Evolutionary conservation across 75 land plant species (phyloP).

Genomic region (Sequoia sempervirens): DNA sequence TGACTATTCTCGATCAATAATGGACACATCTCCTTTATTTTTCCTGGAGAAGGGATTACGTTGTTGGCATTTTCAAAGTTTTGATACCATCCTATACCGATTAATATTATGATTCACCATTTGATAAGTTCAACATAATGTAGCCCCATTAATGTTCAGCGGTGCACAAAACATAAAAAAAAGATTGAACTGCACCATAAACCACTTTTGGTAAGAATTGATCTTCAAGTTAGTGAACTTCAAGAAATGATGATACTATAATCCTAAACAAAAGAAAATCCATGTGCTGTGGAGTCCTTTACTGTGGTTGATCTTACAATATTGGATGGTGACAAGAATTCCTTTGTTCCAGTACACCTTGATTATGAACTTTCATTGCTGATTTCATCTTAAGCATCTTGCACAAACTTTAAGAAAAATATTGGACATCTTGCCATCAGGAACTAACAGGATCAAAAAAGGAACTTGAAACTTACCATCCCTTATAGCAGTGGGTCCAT

Average conservation of each 20-base stretch:
- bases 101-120: background rate
- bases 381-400: background rate
- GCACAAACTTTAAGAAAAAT: background rate
- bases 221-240: background rate
- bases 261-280: background rate
- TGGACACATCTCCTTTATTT: background rate
- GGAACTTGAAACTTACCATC: slow-evolving; percentile 58
- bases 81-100: background rate
- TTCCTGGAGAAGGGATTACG: background rate
- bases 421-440: background rate
- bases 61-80: background rate
- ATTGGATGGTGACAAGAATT: background rate
- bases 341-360: background rate
- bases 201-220: background rate
- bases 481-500: slow-evolving; percentile 91
- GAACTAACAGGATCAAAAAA: background rate
- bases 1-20: background rate
- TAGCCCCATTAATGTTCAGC: background rate
- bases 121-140: background rate
- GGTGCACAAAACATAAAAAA: background rate
- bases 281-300: background rate
- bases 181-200: background rate
- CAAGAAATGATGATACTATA: background rate
- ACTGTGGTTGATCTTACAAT: background rate
- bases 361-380: background rate